phyloP scores from a whole-genome alignment of 2,329 filamentous ascomycete genomes.

The Clarireedia paspali region DNA sequence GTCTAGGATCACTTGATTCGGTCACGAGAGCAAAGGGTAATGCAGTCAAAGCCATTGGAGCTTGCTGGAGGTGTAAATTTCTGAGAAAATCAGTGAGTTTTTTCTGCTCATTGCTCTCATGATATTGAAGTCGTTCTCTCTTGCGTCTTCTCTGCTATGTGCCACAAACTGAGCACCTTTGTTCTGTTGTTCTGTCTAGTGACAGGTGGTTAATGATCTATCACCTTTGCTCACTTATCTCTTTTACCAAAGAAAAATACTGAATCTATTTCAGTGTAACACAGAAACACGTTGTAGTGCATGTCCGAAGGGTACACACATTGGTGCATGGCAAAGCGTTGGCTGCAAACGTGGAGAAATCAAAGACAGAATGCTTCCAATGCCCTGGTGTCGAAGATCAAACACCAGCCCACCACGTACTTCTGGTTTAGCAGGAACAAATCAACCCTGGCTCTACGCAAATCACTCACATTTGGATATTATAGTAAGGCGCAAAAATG shows the following conservation, averaged over 20 bases:
- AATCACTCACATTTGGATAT: background rate
- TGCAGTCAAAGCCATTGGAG: slow-evolving; percentile 13
- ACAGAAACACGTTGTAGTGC: slow-evolving; percentile 8
- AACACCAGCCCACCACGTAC: background rate
- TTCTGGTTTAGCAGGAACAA: background rate
- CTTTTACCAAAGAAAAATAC: background rate
- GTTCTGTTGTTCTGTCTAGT: background rate
- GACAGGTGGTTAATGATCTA: background rate
- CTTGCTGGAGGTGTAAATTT: slow-evolving; percentile 15
- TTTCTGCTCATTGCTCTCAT: background rate
- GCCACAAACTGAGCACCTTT: no score
- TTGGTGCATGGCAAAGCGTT: slow-evolving; percentile 10
- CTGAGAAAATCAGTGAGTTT: slow-evolving; percentile 12
- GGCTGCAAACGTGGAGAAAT: slow-evolving; percentile 12
- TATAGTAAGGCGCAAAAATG: background rate
- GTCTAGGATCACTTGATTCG: slow-evolving; percentile 5
- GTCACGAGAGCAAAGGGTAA: slow-evolving; percentile 10
- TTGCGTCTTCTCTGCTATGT: background rate
- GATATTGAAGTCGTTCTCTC: background rate
- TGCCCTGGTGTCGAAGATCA: slow-evolving; percentile 3
- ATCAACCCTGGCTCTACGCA: background rate
- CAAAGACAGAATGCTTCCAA: slow-evolving; percentile 7
- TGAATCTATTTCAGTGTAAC: background rate
- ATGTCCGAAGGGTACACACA: slow-evolving; percentile 5
- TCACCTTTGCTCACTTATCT: background rate